phyloP scores from a whole-genome alignment of 768 basidiomycete genomes.

The Boletus sp. region DNA sequence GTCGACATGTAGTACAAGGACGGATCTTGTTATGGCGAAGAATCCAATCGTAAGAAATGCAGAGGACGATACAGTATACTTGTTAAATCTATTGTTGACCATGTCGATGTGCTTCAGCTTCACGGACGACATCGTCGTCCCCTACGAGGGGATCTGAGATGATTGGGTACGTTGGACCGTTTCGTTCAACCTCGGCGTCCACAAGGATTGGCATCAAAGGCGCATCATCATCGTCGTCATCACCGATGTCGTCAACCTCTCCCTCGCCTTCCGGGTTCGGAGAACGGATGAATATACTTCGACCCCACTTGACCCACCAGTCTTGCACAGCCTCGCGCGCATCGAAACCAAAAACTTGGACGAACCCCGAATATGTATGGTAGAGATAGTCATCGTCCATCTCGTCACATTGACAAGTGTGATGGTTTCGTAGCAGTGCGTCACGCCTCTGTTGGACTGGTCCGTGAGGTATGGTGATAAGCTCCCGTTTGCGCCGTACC shows the following conservation, averaged over 20 bases:
- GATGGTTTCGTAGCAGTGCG: slow-evolving; percentile 25
- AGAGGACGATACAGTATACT: neutral
- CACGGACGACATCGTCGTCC: slow-evolving; percentile 9
- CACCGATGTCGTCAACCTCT: neutral
- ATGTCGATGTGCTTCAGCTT: slow-evolving; percentile 4
- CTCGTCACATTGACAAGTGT: slow-evolving; percentile 39
- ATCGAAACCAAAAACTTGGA: slow-evolving; percentile 47
- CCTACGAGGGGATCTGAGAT: slow-evolving; percentile 15
- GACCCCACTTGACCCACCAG: slow-evolving; percentile 60
- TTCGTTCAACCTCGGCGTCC: slow-evolving; percentile 13
- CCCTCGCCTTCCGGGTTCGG: neutral
- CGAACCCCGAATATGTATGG: slow-evolving; percentile 47
- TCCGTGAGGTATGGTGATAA: slow-evolving; percentile 42
- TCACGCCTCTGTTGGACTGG: slow-evolving; percentile 45
- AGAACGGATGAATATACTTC: slow-evolving; percentile 2
- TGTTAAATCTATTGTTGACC: neutral
- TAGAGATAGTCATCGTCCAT: slow-evolving; percentile 37
- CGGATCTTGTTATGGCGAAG: neutral
- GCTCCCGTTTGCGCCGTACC: slow-evolving; percentile 42
- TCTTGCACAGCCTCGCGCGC: slow-evolving; percentile 54
- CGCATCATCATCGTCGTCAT: neutral
- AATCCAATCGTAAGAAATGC: neutral
- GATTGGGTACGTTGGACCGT: neutral
- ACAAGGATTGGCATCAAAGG: slow-evolving; percentile 6
- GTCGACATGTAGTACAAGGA: neutral